Evolutionary conservation across 768 basidiomycete species (phyloP), one percentile per base, ranked within the genome.

Genomic region (Leccinum sublutescens): DNA sequence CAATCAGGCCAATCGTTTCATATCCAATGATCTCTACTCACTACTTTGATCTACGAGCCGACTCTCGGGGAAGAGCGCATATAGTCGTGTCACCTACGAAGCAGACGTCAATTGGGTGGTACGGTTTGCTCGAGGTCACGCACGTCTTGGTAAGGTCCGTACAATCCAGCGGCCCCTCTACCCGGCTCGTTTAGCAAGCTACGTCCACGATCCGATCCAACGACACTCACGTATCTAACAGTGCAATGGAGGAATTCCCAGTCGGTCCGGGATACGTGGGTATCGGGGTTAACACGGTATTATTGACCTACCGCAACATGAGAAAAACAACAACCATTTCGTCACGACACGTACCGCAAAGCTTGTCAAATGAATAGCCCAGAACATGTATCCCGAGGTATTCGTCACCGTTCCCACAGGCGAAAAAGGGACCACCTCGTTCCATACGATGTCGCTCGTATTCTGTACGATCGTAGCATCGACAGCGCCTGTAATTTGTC

Each of bases 61-160:
- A 43, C 87, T 81, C 9, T 82, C 82, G 17, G 79, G 77, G 57
- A 91, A 82, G 51, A 75, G 69, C n/a, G 78, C 72, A 70, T 81
- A 92, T 27, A 91, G 69, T 50, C 85, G 83, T 10, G 82, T 78
- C 34, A 92, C 89, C 89, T 92, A 65, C 50, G 25, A 43, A 58
- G 19, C 10, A 55, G 55, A 64, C 51, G 57, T 59, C 38, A 57
- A 33, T 33, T 50, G 1, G 19, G 19, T 29, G 14, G 11, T 47
- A 27, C 45, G 33, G 23, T 34, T 4, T 47, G 23, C 38, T 54
- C 45, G 45, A n/a, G 27, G 23, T 29, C 6, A 66, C 83, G 52
- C 65, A 90, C 90, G 70, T 91, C 90, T 71, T 85, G 84, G 66
- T 82, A 86, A n/a, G 90, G 87, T 3, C 90, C 90, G 64, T 84